Base-by-base conservation (phyloP, 306 rosid species). In the Dryas alaskensis region DNA sequence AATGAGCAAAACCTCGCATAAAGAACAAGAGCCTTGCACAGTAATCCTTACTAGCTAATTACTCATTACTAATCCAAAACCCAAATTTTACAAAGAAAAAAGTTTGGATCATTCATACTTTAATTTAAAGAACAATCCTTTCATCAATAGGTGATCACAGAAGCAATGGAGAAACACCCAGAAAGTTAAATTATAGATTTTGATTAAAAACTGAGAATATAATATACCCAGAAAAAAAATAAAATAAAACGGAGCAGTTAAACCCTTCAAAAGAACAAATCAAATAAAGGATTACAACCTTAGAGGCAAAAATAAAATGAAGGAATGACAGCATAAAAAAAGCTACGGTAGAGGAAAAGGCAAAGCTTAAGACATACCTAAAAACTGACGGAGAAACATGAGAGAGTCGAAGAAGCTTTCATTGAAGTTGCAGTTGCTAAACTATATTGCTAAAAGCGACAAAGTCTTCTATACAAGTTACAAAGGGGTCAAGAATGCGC, bases 51-150 rank as follows among this genome's bases (percentile, higher is more conserved):
- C 69, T 22, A 44, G 59, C 43, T 67, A 69, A 7, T 3, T 47
- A 62, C 37, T 51, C n/a, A 70, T 4, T 49, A 45, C 12, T 12
- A 8, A 64, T 69, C 50, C 44, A 54, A 62, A 62, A 17, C 65
- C 60, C 71, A 55, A 17, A 40, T n/a, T 70, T 73, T n/a, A 19
- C 65, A 31, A 39, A 10, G 70, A 39, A 31, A 48, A 50, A 69
- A 10, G 25, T 48, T 47, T 19, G 43, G 7, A 48, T 60, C 44
- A 25, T 55, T 22, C 22, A 22, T 22, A 63, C 74, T 46, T 45
- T 8, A 45, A 50, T 25, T 17, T 9, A 16, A 70, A 43, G 67
- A 59, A 60, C 39, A 25, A 72, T 62, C 31, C 52, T 47, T 72
- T 74, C 37, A 65, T 62, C 72, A 25, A 72, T 1, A 59, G 4